Percentiles rank a stretch among this genome's conserved stretches.
phyloP scores from a whole-genome alignment of 179 eudicot species.

The Actinidia polygama region DNA sequence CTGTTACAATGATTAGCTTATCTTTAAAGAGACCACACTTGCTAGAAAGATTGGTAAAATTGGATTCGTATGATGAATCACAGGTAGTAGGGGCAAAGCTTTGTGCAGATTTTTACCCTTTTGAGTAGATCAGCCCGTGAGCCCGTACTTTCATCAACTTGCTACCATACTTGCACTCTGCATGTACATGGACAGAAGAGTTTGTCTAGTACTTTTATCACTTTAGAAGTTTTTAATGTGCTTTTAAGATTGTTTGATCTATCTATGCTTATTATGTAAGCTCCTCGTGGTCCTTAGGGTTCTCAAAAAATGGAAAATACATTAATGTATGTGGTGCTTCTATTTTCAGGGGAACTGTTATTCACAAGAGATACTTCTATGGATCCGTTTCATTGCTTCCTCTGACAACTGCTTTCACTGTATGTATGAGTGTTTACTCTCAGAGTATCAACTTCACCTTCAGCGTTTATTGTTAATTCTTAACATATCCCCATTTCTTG shows the following conservation, averaged over 20 bases:
- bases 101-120: too few relatives aligned
- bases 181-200: too few relatives aligned
- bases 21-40: too few relatives aligned
- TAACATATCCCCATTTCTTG: background rate
- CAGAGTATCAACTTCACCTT: background rate
- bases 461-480: background rate
- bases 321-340: conserved; percentile 17
- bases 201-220: background rate
- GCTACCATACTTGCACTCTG: background rate
- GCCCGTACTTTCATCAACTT: conserved; percentile 3
- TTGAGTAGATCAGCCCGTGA: background rate
- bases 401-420: conserved; percentile 64
- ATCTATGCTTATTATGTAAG: background rate
- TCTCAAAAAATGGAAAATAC: too few relatives aligned
- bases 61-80: too few relatives aligned
- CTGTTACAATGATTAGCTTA: too few relatives aligned
- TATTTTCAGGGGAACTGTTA: conserved; percentile 68
- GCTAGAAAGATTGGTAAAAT: too few relatives aligned
- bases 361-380: conserved; percentile 89
- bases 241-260: background rate
- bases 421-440: conserved; percentile 32
- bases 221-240: background rate
- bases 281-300: too few relatives aligned
- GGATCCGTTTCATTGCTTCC: conserved; percentile 91
- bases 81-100: too few relatives aligned